Conservation (phyloP, 768 basidiomycete genomes). For the Boletus coccyginus region DNA sequence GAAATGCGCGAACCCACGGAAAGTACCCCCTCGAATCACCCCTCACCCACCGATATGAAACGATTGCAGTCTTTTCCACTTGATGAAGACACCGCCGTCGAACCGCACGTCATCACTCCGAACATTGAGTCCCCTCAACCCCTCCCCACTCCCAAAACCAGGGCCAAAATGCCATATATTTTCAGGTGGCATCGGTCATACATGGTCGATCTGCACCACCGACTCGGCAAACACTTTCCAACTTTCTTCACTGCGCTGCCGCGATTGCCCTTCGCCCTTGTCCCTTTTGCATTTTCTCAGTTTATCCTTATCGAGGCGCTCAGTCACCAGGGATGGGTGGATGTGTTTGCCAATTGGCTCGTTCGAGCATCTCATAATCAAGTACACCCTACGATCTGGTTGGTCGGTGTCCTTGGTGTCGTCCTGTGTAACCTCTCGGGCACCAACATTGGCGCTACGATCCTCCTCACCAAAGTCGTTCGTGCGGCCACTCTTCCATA, state of each 20-base stretch:
- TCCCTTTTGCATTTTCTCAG: conserved; percentile 92
- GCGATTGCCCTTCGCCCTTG: conserved; percentile 73
- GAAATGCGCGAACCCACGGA: not conserved
- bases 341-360: conserved; percentile 73
- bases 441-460: conserved; percentile 90
- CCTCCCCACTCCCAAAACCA: not conserved
- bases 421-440: conserved; percentile 79
- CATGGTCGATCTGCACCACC: not conserved
- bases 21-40: not conserved
- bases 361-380: conserved; percentile 39
- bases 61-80: not conserved
- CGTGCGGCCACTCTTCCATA: conserved; percentile 40
- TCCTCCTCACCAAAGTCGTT: conserved; percentile 80
- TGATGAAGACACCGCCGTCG: conserved; percentile 2
- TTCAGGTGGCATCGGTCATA: not conserved
- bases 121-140: not conserved
- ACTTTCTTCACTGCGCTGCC: conserved; percentile 64
- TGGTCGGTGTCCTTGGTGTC: conserved; percentile 69
- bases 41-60: not conserved
- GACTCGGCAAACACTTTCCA: conserved; percentile 51
- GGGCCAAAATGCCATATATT: not conserved
- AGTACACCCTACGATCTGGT: conserved; percentile 53
- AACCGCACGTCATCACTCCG: not conserved
- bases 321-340: conserved; percentile 81
- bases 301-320: conserved; percentile 92